Percentiles rank a stretch among this genome's conserved stretches.
Conservation (phyloP, 805 yeast species). For the Pichia phayaonensis region DNA sequence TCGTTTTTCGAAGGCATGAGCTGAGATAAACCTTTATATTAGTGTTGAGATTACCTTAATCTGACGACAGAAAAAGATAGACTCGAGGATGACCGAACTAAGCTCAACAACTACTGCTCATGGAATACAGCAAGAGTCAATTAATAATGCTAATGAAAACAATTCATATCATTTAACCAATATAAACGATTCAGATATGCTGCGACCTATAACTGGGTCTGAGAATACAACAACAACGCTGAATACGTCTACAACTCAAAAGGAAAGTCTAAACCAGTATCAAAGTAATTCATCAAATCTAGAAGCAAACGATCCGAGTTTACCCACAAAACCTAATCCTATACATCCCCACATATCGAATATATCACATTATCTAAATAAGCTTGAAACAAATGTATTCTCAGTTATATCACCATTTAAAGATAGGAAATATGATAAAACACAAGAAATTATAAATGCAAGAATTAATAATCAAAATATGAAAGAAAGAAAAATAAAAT, state of each 20-base stretch:
- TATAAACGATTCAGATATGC: background rate
- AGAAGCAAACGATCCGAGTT: background rate
- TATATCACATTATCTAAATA: background rate
- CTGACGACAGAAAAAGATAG: too few species aligned
- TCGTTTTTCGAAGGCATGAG: too few species aligned
- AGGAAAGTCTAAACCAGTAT: background rate
- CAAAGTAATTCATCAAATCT: background rate
- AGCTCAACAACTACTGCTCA: background rate
- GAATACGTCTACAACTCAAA: background rate
- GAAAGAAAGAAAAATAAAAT: conserved; percentile 20
- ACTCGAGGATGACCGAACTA: background rate
- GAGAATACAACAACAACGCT: background rate
- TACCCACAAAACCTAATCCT: background rate
- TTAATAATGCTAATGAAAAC: background rate
- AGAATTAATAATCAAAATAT: background rate
- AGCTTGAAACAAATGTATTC: background rate
- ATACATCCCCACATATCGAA: background rate
- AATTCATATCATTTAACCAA: too few species aligned
- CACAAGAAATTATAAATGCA: background rate
- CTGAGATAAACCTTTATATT: too few species aligned
- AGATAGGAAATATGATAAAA: background rate
- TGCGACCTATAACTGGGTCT: background rate
- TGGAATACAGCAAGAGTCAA: background rate
- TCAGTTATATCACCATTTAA: background rate
- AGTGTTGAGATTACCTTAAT: too few species aligned